Evolutionary conservation across 345 rosid genomes (phyloP).

Genomic region (Eutrema heterophyllum): DNA sequence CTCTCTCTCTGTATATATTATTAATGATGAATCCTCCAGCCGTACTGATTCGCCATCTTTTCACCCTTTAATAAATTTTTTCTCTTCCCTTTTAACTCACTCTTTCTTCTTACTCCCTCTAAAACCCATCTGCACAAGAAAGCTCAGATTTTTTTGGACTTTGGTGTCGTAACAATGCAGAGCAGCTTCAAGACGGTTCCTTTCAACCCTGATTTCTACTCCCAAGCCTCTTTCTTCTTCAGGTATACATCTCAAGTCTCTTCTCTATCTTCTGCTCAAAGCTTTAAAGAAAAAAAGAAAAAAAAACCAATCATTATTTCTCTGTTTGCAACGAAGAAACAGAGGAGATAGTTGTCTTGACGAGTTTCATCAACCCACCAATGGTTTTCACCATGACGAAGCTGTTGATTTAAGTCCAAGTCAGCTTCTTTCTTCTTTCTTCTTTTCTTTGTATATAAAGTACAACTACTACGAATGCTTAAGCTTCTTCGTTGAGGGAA

Average conservation of each 20-base stretch:
- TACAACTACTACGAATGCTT: not conserved
- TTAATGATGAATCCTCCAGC: slow-evolving; percentile 26
- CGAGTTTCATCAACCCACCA: slow-evolving; percentile 68
- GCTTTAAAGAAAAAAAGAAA: not conserved
- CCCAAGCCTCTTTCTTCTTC: slow-evolving; percentile 63
- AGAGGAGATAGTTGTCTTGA: slow-evolving; percentile 57
- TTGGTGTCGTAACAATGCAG: slow-evolving; percentile 43
- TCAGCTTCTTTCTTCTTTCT: slow-evolving; percentile 26
- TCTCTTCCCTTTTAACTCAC: slow-evolving; percentile 10
- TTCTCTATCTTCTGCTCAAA: not conserved
- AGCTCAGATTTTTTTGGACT: slow-evolving; percentile 15
- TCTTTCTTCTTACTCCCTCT: slow-evolving; percentile 21
- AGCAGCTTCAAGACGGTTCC: slow-evolving; percentile 67
- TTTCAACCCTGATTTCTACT: slow-evolving; percentile 49
- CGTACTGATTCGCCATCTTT: slow-evolving; percentile 38
- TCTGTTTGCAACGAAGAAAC: slow-evolving; percentile 9
- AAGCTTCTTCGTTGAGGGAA: slow-evolving; percentile 19
- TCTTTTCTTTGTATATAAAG: not conserved
- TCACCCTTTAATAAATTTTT: slow-evolving; percentile 20
- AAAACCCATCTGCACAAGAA: slow-evolving; percentile 31
- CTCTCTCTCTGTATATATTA: not conserved
- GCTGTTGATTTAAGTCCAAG: slow-evolving; percentile 80
- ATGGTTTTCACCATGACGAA: slow-evolving; percentile 59
- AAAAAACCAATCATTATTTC: not conserved
- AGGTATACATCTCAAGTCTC: slow-evolving; percentile 35